These are phyloP conservation scores for Penicillium freii DNA, from an alignment of 2,329 filamentous ascomycete species.

Conservation along the genomic window DNA sequence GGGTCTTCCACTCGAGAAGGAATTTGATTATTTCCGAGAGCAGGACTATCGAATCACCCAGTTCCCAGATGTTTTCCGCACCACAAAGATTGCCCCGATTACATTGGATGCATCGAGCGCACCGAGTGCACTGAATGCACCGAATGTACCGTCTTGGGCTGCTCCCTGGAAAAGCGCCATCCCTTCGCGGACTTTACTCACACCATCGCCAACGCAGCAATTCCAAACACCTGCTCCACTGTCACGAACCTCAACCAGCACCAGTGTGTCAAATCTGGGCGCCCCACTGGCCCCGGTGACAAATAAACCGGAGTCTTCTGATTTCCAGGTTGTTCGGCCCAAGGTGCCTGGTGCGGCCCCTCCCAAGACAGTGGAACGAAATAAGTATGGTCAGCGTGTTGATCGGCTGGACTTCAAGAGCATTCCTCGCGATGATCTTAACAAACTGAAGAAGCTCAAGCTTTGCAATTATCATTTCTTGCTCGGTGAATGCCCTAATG, in stretches of 20 bases:
- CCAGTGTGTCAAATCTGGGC: conserved; percentile 37
- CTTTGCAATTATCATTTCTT: conserved; percentile 63
- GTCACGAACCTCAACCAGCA: conserved; percentile 42
- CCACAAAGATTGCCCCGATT: conserved; percentile 45
- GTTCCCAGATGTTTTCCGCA: conserved; percentile 55
- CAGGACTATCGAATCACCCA: conserved; percentile 49
- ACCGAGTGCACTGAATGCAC: conserved; percentile 17
- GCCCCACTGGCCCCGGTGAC: conserved; percentile 36
- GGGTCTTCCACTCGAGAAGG: conserved; percentile 56
- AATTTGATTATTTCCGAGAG: conserved; percentile 48
- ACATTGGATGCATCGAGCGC: neutral
- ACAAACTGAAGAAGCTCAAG: conserved; percentile 61
- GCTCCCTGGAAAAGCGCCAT: conserved; percentile 34
- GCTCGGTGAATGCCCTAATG: conserved; percentile 57
- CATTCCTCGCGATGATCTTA: conserved; percentile 56
- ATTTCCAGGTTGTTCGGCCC: conserved; percentile 40
- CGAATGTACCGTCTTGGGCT: conserved; percentile 29
- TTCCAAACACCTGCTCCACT: conserved; percentile 25
- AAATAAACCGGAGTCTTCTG: conserved; percentile 36
- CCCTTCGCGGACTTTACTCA: conserved; percentile 32
- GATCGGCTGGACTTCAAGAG: conserved; percentile 52
- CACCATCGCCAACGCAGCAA: conserved; percentile 38
- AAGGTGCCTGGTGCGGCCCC: conserved; percentile 33
- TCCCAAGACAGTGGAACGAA: conserved; percentile 50
- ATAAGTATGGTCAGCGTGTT: conserved; percentile 59